Evolutionary conservation across 805 yeast species (phyloP).

Genomic region (Candida golubevii): DNA sequence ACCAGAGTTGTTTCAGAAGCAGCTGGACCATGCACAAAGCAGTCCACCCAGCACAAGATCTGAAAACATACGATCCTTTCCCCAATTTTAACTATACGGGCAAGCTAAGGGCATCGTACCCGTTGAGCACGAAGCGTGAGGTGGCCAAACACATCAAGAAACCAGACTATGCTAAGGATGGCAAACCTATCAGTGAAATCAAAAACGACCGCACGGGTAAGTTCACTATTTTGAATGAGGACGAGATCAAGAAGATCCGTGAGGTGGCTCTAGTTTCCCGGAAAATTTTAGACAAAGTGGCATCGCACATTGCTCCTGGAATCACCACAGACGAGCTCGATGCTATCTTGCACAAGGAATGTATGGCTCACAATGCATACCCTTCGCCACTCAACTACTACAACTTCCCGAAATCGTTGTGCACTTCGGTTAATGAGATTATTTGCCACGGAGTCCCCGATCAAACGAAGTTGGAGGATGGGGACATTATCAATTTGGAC

Average conservation of each 20-base stretch:
- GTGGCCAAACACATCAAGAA: conserved; percentile 66
- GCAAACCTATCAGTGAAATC: conserved; percentile 77
- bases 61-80: conserved; percentile 76
- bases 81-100: conserved; percentile 78
- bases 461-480: conserved; percentile 78
- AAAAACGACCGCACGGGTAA: conserved; percentile 62
- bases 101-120: conserved; percentile 69
- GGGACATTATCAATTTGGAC: conserved; percentile 91
- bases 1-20: conserved; percentile 75
- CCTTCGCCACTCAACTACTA: conserved; percentile 95
- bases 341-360: conserved; percentile 78
- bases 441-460: conserved; percentile 98
- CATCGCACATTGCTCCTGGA: conserved; percentile 79
- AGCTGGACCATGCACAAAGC: conserved; percentile 72
- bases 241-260: conserved; percentile 70
- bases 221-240: conserved; percentile 59
- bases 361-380: conserved; percentile 82
- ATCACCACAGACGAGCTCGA: conserved; percentile 92
- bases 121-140: conserved; percentile 65
- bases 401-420: conserved; percentile 86
- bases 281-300: conserved; percentile 87
- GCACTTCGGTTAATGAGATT: conserved; percentile 92
- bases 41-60: conserved; percentile 57
- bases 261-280: conserved; percentile 73
- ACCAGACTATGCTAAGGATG: conserved; percentile 84